Percentiles rank a stretch among this genome's conserved stretches.
Evolutionary conservation across 805 yeast genomes (phyloP).

Genomic region (Pichia scutulata): DNA sequence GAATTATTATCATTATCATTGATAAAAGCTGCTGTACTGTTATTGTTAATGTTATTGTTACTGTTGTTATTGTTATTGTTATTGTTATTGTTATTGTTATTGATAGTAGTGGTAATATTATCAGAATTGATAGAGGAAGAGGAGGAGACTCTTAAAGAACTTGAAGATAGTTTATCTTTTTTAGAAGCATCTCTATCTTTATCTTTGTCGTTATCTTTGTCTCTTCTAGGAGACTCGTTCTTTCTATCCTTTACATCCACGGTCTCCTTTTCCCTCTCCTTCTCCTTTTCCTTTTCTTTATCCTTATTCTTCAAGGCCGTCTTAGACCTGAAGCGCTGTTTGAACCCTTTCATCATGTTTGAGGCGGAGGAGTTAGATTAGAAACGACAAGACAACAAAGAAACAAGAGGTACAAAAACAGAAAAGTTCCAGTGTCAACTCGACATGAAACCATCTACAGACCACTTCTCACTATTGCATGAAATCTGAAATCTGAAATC

Average conservation of each 20-base stretch:
- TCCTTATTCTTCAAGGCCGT: slow-evolving; percentile 16
- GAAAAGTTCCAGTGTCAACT: too few relatives aligned
- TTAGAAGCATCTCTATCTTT: neutral
- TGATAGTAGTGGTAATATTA: neutral
- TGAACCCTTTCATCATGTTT: slow-evolving; percentile 70
- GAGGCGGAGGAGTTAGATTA: neutral
- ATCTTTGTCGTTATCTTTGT: slow-evolving; percentile 1
- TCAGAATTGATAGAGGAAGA: neutral
- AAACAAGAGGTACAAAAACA: too few relatives aligned
- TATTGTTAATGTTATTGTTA: neutral
- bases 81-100: slow-evolving; percentile 6
- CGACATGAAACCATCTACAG: too few relatives aligned
- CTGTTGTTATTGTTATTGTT: neutral
- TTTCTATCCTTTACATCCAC: neutral
- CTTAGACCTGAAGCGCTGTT: slow-evolving; percentile 44
- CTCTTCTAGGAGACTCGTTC: neutral
- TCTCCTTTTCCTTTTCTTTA: slow-evolving; percentile 29
- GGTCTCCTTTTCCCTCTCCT: slow-evolving; percentile 16
- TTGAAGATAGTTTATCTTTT: neutral
- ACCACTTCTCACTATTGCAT: too few relatives aligned
- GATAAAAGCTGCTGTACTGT: too few relatives aligned
- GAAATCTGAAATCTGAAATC: too few relatives aligned
- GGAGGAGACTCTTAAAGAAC: neutral
- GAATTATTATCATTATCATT: neutral
- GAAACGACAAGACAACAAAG: too few relatives aligned